Conservation (phyloP, 768 basidiomycete genomes). For the Russula sp. region DNA sequence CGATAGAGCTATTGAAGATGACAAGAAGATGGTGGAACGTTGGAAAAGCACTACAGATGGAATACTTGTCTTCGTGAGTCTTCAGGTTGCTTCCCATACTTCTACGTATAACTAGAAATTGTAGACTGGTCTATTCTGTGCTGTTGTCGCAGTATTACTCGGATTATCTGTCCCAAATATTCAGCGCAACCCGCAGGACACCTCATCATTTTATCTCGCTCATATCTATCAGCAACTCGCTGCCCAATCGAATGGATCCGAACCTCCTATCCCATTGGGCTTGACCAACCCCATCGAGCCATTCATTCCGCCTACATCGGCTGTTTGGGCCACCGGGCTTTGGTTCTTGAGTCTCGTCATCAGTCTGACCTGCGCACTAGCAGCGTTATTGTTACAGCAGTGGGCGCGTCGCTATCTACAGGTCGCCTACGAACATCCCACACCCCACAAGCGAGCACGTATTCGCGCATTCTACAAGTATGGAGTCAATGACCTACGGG, state of each 20-base stretch:
- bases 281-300: constrained; percentile 11
- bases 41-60: constrained; percentile 25
- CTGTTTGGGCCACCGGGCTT: constrained; percentile 41
- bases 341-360: constrained; percentile 42
- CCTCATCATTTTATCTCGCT: constrained; percentile 9
- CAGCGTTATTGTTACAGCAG: constrained; percentile 48
- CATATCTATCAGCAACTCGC: constrained; percentile 7
- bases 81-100: background rate
- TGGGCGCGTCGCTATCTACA: constrained; percentile 45
- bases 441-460: constrained; percentile 39
- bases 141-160: constrained; percentile 22
- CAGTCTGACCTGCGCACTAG: constrained; percentile 45
- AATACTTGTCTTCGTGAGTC: constrained; percentile 19
- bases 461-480: constrained; percentile 41
- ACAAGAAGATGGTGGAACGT: constrained; percentile 16
- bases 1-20: constrained; percentile 17
- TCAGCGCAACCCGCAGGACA: constrained; percentile 11
- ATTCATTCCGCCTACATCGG: constrained; percentile 33
- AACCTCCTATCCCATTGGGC: background rate
- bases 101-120: background rate
- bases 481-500: constrained; percentile 42
- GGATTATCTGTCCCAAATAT: constrained; percentile 15
- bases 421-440: constrained; percentile 35
- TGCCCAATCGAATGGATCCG: background rate
- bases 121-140: constrained; percentile 28